A percentile compares a stretch with the other conserved stretches of the same genome.
phyloP scores from a whole-genome alignment of 768 basidiomycete genomes.

The Boletellus ananas region DNA sequence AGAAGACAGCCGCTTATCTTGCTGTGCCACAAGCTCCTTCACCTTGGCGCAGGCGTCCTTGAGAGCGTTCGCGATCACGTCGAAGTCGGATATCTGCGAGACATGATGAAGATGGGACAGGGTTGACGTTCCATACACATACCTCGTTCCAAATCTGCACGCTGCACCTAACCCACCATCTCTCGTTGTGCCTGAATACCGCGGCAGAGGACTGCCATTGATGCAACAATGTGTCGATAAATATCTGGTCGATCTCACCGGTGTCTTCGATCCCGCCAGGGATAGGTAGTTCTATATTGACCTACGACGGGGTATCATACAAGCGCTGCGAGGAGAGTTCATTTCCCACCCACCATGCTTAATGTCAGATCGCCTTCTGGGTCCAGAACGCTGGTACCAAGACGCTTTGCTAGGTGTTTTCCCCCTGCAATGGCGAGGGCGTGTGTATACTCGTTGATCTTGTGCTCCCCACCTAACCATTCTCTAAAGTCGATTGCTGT shows the following conservation, averaged over 20 bases:
- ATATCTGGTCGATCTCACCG: conserved; percentile 11
- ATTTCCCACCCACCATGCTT: conserved; percentile 53
- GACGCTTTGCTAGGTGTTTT: conserved; percentile 48
- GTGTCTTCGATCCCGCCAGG: conserved; percentile 23
- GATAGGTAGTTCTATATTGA: conserved; percentile 41
- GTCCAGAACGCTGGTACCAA: conserved; percentile 64
- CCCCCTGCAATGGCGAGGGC: conserved; percentile 66
- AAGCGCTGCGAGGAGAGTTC: neutral
- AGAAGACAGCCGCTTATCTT: neutral
- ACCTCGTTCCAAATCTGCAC: conserved; percentile 34
- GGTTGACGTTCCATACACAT: conserved; percentile 4
- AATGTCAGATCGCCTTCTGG: conserved; percentile 56
- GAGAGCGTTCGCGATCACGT: conserved; percentile 25
- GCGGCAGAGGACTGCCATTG: conserved; percentile 18
- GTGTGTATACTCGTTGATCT: conserved; percentile 70
- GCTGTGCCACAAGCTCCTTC: conserved; percentile 3
- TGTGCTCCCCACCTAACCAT: conserved; percentile 70
- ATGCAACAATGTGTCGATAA: conserved; percentile 16
- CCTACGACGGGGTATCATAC: conserved; percentile 19
- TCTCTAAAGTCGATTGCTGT: conserved; percentile 69
- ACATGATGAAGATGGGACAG: neutral
- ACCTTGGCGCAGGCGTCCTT: conserved; percentile 22
- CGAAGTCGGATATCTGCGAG: conserved; percentile 32
- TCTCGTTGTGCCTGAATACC: conserved; percentile 25
- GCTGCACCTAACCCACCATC: conserved; percentile 32